Conservation (phyloP, 768 basidiomycete species). For the Lyophyllum decastes region DNA sequence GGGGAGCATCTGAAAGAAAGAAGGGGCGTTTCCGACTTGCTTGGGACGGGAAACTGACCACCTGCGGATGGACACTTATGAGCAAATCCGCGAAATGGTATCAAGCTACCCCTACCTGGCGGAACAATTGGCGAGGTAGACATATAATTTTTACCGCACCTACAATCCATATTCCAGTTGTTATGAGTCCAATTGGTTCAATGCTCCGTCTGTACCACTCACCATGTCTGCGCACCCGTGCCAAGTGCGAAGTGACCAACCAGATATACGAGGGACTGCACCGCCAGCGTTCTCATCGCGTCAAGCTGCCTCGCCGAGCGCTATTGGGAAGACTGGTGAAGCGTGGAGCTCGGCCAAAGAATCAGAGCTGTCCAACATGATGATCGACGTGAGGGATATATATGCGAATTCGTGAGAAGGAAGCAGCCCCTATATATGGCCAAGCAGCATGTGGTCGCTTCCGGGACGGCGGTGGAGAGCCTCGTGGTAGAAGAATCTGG, state of each 20-base stretch:
- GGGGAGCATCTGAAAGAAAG: slow-evolving; percentile 61
- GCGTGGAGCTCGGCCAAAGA: background rate
- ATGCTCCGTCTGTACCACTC: background rate
- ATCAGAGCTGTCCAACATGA: background rate
- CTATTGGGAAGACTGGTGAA: background rate
- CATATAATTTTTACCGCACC: slow-evolving; percentile 63
- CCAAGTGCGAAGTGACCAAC: background rate
- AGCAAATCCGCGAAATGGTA: background rate
- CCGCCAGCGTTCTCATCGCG: background rate
- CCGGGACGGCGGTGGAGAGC: background rate
- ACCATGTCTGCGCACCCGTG: slow-evolving; percentile 20
- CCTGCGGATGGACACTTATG: slow-evolving; percentile 18
- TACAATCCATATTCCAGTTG: slow-evolving; percentile 21
- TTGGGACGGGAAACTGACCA: slow-evolving; percentile 46
- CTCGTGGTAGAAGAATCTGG: background rate
- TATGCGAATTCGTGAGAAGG: slow-evolving; percentile 11
- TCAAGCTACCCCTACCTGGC: slow-evolving; percentile 35
- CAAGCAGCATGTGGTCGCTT: background rate
- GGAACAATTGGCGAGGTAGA: slow-evolving; percentile 37
- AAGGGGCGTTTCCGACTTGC: slow-evolving; percentile 39
- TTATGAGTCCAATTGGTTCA: slow-evolving; percentile 15
- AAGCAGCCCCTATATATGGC: background rate
- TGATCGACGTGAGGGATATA: slow-evolving; percentile 3
- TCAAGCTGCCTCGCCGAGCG: background rate
- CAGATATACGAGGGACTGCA: background rate